Percentiles rank a stretch among this genome's conserved stretches.
Conservation (phyloP, 306 rosid genomes). For the Abrus precatorius region DNA sequence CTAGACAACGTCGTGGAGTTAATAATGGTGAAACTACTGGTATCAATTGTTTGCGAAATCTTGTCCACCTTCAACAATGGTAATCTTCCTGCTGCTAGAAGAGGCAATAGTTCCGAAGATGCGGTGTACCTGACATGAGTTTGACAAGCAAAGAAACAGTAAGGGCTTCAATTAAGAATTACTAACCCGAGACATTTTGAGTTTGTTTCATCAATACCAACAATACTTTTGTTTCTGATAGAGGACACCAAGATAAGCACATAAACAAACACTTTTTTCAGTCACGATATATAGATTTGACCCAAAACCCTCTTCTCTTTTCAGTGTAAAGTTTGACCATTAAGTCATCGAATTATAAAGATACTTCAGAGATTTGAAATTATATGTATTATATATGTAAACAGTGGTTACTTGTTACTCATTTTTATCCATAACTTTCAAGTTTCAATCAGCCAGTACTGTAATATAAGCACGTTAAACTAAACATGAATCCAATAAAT, state of each 20-base stretch:
- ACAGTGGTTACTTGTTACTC: neutral
- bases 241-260: slow-evolving; percentile 36
- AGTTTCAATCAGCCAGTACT: slow-evolving; percentile 1
- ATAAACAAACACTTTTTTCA: slow-evolving; percentile 1
- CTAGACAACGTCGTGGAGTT: slow-evolving; percentile 78
- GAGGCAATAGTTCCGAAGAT: slow-evolving; percentile 90
- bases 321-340: slow-evolving; percentile 3
- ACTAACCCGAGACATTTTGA: neutral
- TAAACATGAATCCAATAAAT: slow-evolving; percentile 18
- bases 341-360: neutral
- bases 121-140: slow-evolving; percentile 84
- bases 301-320: slow-evolving; percentile 20
- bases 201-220: slow-evolving; percentile 23
- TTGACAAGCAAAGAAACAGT: slow-evolving; percentile 24
- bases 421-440: slow-evolving; percentile 17
- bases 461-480: neutral
- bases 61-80: slow-evolving; percentile 82
- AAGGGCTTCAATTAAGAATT: neutral
- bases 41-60: slow-evolving; percentile 80
- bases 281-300: neutral
- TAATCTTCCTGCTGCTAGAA: slow-evolving; percentile 80
- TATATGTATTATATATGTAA: neutral
- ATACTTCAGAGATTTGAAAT: slow-evolving; percentile 6
- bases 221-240: slow-evolving; percentile 4
- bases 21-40: slow-evolving; percentile 58